Percentiles rank a stretch among this genome's conserved stretches.
phyloP scores from a whole-genome alignment of 1,284 basidiomycete genomes.

The Ganoderma resinaceum region DNA sequence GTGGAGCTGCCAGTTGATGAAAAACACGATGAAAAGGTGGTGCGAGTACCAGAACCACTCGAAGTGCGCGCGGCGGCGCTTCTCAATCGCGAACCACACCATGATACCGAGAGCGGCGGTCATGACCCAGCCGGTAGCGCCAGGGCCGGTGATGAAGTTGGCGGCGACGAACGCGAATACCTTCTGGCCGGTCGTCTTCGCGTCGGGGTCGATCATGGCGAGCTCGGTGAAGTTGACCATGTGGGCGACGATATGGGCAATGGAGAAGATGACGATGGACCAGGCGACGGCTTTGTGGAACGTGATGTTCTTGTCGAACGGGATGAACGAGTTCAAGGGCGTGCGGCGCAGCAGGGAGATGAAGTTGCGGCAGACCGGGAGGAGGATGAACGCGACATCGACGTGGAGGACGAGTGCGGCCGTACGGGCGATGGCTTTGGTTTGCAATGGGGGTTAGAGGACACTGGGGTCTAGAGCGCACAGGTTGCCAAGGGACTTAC shows the following conservation, averaged over 20 bases:
- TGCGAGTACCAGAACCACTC: slow-evolving; percentile 92
- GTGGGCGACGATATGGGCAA: slow-evolving; percentile 78
- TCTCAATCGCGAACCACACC: slow-evolving; percentile 85
- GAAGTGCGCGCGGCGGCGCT: slow-evolving; percentile 73
- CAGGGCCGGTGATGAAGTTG: slow-evolving; percentile 89
- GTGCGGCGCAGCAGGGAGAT: slow-evolving; percentile 85
- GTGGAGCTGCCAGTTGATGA: slow-evolving; percentile 90
- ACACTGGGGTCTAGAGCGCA: slow-evolving; percentile 1
- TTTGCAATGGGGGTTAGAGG: neutral
- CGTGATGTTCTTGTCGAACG: slow-evolving; percentile 89
- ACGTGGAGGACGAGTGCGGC: slow-evolving; percentile 89
- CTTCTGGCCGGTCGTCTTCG: slow-evolving; percentile 58
- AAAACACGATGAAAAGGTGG: slow-evolving; percentile 90
- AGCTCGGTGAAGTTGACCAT: slow-evolving; percentile 83
- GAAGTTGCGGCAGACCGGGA: slow-evolving; percentile 92
- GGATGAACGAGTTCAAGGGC: slow-evolving; percentile 83
- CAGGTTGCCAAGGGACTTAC: slow-evolving; percentile 53
- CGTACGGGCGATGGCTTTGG: slow-evolving; percentile 77
- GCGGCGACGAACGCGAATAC: slow-evolving; percentile 72
- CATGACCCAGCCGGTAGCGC: slow-evolving; percentile 94
- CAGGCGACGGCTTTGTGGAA: slow-evolving; percentile 90
- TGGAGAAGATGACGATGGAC: slow-evolving; percentile 80
- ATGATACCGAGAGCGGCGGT: slow-evolving; percentile 72
- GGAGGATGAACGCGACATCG: slow-evolving; percentile 88
- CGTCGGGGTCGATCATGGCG: slow-evolving; percentile 61